phyloP scores from a whole-genome alignment of 768 basidiomycete species.

The Galerina sulciceps region DNA sequence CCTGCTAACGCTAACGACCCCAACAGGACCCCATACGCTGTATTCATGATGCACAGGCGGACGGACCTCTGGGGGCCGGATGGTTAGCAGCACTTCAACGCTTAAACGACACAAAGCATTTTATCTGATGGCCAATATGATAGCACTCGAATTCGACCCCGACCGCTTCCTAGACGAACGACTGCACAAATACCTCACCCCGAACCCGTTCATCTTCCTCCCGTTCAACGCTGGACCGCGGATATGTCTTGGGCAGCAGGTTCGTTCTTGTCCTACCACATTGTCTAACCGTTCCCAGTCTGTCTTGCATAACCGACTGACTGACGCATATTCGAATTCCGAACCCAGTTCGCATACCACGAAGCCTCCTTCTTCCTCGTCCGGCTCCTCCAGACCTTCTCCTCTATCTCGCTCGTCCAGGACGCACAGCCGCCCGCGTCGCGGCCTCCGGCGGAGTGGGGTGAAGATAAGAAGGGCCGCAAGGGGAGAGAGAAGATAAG shows the following conservation, averaged over 20 bases:
- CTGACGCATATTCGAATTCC: background rate
- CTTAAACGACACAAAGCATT: background rate
- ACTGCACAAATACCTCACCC: constrained; percentile 53
- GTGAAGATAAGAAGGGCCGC: constrained; percentile 28
- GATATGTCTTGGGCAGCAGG: constrained; percentile 56
- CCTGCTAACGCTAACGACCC: constrained; percentile 12
- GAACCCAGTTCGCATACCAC: constrained; percentile 43
- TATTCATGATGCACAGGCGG: constrained; percentile 51
- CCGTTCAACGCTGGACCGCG: constrained; percentile 57
- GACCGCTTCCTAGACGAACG: constrained; percentile 69
- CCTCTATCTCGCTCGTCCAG: constrained; percentile 39
- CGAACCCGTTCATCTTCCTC: constrained; percentile 61
- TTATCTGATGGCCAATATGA: background rate
- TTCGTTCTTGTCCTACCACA: constrained; percentile 8
- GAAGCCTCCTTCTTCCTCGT: constrained; percentile 54
- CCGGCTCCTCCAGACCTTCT: constrained; percentile 53
- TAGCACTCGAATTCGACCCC: constrained; percentile 64
- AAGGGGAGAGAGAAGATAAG: constrained; percentile 36
- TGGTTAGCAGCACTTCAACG: constrained; percentile 36
- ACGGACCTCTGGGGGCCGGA: constrained; percentile 59
- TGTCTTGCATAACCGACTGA: too few relatives aligned
- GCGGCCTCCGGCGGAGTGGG: constrained; percentile 44
- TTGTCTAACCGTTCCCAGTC: too few relatives aligned
- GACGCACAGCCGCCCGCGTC: constrained; percentile 39
- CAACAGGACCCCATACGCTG: constrained; percentile 38